Evolutionary conservation across 169 alveolate genomes (phyloP).

Genomic region (Babesia gibsoni): DNA sequence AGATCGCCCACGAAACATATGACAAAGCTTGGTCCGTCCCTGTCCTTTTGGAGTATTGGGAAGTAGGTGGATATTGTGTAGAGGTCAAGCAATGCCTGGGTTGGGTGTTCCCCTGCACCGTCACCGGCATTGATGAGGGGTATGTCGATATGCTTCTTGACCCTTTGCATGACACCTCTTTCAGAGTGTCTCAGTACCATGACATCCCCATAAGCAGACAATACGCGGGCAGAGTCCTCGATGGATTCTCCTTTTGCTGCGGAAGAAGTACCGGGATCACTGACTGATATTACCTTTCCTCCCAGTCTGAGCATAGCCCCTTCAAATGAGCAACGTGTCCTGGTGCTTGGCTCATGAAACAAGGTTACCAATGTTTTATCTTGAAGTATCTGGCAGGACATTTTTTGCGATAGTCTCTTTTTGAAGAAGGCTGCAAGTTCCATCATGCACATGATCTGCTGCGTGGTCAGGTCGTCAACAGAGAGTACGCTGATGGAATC

Average conservation of each 20-base stretch:
- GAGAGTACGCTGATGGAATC: background rate
- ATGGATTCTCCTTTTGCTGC: conserved; percentile 79
- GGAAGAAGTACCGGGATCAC: conserved; percentile 66
- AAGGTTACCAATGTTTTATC: conserved; percentile 54
- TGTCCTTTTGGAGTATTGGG: conserved; percentile 49
- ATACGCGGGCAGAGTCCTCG: conserved; percentile 73
- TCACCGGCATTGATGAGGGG: conserved; percentile 83
- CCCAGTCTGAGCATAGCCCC: conserved; percentile 80
- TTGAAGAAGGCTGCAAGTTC: conserved; percentile 51
- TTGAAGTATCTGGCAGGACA: conserved; percentile 12
- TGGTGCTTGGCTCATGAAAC: conserved; percentile 79
- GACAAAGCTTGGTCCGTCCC: conserved; percentile 33
- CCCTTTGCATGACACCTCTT: conserved; percentile 34
- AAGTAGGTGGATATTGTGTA: conserved; percentile 73
- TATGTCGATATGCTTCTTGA: conserved; percentile 39
- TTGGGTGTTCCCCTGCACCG: conserved; percentile 84
- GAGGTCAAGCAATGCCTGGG: conserved; percentile 80
- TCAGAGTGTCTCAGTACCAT: conserved; percentile 71
- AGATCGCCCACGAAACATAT: conserved; percentile 81
- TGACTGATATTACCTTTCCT: conserved; percentile 68
- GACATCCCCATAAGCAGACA: conserved; percentile 75
- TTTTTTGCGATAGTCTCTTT: conserved; percentile 26
- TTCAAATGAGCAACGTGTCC: conserved; percentile 86
- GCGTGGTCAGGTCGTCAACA: conserved; percentile 48
- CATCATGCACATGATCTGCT: conserved; percentile 46